phyloP scores from a whole-genome alignment of 2,329 filamentous ascomycete species.

The Claviceps maximensis region DNA sequence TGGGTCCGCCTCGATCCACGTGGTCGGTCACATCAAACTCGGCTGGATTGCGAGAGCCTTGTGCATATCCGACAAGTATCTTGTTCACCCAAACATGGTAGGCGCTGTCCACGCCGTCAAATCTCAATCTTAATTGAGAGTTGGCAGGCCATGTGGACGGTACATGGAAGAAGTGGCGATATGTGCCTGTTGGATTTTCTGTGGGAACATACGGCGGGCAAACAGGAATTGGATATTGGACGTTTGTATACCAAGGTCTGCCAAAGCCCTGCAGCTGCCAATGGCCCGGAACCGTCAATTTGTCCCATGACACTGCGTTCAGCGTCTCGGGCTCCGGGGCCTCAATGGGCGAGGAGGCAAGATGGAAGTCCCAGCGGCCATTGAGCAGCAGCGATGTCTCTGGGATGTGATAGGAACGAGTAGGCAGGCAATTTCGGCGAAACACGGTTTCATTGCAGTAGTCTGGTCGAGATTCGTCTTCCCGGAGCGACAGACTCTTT shows the following conservation, averaged over 20 bases:
- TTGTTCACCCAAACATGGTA: conserved; percentile 57
- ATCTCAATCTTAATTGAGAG: conserved; percentile 44
- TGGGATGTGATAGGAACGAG: conserved; percentile 40
- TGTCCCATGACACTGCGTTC: conserved; percentile 19
- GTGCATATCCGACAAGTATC: conserved; percentile 47
- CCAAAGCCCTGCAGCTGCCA: conserved; percentile 59
- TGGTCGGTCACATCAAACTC: conserved; percentile 51
- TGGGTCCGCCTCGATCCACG: conserved; percentile 28
- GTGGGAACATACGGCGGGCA: conserved; percentile 48
- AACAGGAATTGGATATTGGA: conserved; percentile 49
- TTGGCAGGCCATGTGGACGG: conserved; percentile 29
- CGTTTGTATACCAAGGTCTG: conserved; percentile 52
- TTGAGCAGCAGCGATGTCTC: conserved; percentile 37
- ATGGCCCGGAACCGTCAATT: conserved; percentile 45
- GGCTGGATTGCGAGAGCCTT: conserved; percentile 53
- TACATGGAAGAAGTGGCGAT: conserved; percentile 39
- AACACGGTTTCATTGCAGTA: conserved; percentile 38
- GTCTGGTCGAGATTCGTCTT: conserved; percentile 27
- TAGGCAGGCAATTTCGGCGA: conserved; percentile 37
- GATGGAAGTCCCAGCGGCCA: conserved; percentile 44
- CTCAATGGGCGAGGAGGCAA: conserved; percentile 30
- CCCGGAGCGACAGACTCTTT: conserved; percentile 20
- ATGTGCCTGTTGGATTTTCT: conserved; percentile 50
- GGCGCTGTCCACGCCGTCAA: conserved; percentile 57
- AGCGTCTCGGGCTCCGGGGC: conserved; percentile 26